Base-by-base conservation (phyloP, 2,329 filamentous ascomycete species). In the Penicillium sp. region DNA sequence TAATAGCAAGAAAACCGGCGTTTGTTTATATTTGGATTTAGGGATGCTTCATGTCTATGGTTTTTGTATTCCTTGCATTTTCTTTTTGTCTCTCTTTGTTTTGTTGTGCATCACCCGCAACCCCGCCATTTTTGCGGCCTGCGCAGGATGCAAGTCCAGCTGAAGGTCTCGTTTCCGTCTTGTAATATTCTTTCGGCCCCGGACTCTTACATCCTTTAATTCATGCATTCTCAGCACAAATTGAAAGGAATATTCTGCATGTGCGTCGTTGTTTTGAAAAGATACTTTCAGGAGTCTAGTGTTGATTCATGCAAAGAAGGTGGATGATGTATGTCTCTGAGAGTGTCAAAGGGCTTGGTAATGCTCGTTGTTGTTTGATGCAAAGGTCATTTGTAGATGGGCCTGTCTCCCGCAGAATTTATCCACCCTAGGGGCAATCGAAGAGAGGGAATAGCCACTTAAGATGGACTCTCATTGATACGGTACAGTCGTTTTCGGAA, bases 1-100 rank as follows among this genome's bases (percentile, higher is more conserved):
- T 58, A 61, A 64, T 63, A 66, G 65, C 63, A 65, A 65, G 63
- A 60, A 58, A 64, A 56, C 53, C 54, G 61, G 61, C 61, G 61
- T 64, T 63, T 51, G 42, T 54, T 52, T 26, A 52, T 47, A 45
- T 45, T 49, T 45, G 34, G 53, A 47, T 42, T 39, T 56, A 48
- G 45, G 33, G 23, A 46, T 51, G 55, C 53, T 56, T 59, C 57
- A 47, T 47, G 38, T 43, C 44, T 57, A 8, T 49, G 38, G 21
- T 24, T 44, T 49, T 43, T 51, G 18, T 50, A 49, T 13, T 9
- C 39, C 23, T 18, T 45, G 18, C 18, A 21, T 39, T 10, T 24
- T 41, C 33, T 24, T 49, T 43, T 51, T 50, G 48, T 13, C 33
- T 47, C 21, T n/a, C 15, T 26, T n/a, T 46, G 10, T 10, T 23